Conservation (phyloP, 768 basidiomycete genomes). For the Lanmaoa pseudosensibilis region DNA sequence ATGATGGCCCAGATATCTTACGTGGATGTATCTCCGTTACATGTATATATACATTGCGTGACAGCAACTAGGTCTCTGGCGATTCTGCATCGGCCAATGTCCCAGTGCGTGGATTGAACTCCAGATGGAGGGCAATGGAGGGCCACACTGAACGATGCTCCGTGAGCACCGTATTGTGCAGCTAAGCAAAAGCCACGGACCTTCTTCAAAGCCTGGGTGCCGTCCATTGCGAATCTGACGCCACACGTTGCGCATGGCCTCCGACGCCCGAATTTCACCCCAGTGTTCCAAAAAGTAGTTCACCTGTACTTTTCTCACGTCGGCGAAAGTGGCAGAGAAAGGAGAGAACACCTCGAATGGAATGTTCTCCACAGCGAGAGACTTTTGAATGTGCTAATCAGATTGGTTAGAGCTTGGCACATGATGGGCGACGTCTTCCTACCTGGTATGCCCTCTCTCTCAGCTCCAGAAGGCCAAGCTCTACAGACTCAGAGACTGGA, state of each 20-base stretch:
- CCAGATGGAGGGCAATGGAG: constrained; percentile 58
- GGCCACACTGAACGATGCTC: constrained; percentile 55
- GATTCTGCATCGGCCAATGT: constrained; percentile 21
- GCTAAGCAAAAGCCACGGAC: constrained; percentile 34
- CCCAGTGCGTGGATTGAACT: constrained; percentile 49
- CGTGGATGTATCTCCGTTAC: constrained; percentile 2
- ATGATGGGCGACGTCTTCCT: neutral
- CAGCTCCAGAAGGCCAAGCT: constrained; percentile 68
- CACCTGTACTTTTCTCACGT: constrained; percentile 80
- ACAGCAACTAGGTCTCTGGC: constrained; percentile 15
- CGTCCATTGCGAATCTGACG: constrained; percentile 80
- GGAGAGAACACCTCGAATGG: constrained; percentile 84
- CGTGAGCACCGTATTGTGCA: constrained; percentile 9
- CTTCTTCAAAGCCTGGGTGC: constrained; percentile 88
- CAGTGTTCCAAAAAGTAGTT: constrained; percentile 80
- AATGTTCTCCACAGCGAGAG: constrained; percentile 76
- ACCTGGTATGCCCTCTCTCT: constrained; percentile 69
- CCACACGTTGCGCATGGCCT: constrained; percentile 82
- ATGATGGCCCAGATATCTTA: constrained; percentile 11
- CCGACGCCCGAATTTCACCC: constrained; percentile 80
- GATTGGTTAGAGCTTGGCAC: constrained; percentile 1
- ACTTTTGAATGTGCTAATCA: constrained; percentile 69
- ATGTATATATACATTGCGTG: neutral
- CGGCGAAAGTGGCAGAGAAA: constrained; percentile 79
- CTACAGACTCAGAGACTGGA: constrained; percentile 35